These are phyloP conservation scores for Phoma sp. DNA, from an alignment of 2,329 filamentous ascomycete genomes.

Conservation along the genomic window DNA sequence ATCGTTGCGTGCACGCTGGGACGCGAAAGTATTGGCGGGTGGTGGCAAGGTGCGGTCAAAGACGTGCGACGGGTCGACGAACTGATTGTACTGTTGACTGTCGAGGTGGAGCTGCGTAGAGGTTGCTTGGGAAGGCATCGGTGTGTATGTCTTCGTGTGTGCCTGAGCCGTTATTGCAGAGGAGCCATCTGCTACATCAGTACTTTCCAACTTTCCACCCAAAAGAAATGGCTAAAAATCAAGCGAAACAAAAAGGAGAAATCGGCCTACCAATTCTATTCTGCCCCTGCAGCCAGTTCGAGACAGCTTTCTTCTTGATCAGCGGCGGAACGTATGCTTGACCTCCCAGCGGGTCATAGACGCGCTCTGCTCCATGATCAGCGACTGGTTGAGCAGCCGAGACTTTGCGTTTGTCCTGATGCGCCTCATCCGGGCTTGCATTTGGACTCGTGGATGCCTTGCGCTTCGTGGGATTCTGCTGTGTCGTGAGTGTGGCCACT, in stretches of 20 bases:
- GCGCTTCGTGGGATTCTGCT: background rate
- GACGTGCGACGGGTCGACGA: background rate
- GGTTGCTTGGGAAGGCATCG: background rate
- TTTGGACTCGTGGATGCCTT: background rate
- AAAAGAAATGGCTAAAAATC: background rate
- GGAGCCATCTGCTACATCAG: background rate
- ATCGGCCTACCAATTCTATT: constrained; percentile 1
- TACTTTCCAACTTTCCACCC: background rate
- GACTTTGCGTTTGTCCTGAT: background rate
- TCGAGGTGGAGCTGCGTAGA: background rate
- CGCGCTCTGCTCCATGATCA: background rate
- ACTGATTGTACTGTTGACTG: background rate
- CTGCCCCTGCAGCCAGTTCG: constrained; percentile 2
- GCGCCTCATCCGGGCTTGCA: background rate
- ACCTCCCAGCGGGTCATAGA: background rate
- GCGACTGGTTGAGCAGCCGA: background rate
- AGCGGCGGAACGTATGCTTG: background rate
- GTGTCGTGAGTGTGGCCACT: background rate
- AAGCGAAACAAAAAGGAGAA: background rate
- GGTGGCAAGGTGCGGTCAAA: background rate
- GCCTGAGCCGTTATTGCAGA: background rate
- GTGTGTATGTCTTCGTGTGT: background rate
- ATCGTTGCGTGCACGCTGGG: background rate
- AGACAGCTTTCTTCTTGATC: constrained; percentile 2
- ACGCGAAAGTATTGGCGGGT: background rate